Conservation (phyloP, 164 flowering plant genomes). For the Vitis labrusca region DNA sequence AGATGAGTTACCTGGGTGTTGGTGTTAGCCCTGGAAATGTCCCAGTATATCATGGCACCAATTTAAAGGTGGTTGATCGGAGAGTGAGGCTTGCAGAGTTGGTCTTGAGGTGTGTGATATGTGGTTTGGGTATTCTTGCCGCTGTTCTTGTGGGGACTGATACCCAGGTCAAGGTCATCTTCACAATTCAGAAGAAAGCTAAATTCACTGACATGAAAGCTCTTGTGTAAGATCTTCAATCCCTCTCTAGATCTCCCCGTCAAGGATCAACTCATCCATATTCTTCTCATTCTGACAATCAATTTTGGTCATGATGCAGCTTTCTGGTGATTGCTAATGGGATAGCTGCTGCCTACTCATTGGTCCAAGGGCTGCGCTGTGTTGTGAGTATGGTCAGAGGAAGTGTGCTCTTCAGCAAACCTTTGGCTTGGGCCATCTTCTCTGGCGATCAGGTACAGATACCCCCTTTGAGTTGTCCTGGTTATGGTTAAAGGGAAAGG, state of each 20-base stretch:
- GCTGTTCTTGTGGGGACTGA: constrained; percentile 78
- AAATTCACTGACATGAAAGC: constrained; percentile 89
- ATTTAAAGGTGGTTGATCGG: constrained; percentile 61
- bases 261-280: neutral
- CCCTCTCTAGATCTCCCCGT: neutral
- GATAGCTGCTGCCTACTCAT: constrained; percentile 73
- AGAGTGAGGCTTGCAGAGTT: constrained; percentile 71
- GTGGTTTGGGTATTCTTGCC: constrained; percentile 66
- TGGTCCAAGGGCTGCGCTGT: constrained; percentile 80
- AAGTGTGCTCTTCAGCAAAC: constrained; percentile 71
- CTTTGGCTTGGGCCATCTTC: constrained; percentile 90
- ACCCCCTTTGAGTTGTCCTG: no score
- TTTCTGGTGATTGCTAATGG: constrained; percentile 84
- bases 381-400: constrained; percentile 66
- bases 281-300: neutral
- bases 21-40: constrained; percentile 87
- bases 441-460: constrained; percentile 87
- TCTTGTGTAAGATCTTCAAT: constrained; percentile 59
- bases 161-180: constrained; percentile 69
- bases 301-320: constrained; percentile 32
- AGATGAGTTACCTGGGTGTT: constrained; percentile 64
- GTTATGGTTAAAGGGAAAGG: no score
- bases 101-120: constrained; percentile 70
- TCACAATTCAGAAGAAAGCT: constrained; percentile 71
- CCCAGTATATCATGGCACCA: constrained; percentile 61